phyloP scores from a whole-genome alignment of 23 red algal genomes.

The Gracilariopsis chorda region DNA sequence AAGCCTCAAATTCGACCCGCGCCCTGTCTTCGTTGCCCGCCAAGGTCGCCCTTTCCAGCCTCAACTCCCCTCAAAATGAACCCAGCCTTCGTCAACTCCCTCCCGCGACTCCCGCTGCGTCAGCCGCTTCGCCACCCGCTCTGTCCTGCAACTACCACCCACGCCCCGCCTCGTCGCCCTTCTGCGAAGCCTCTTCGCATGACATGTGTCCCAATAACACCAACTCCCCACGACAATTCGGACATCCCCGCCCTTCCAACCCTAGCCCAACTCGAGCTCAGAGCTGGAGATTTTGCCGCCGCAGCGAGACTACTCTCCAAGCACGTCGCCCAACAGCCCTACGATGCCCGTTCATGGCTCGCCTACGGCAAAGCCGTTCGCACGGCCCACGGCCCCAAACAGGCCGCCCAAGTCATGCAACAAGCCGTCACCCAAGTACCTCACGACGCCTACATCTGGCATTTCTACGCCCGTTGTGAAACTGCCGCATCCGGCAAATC shows the following conservation, averaged over 20 bases:
- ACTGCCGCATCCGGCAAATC: not conserved
- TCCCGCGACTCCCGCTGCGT: too few relatives aligned
- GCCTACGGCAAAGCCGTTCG: not conserved
- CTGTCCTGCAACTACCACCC: not conserved
- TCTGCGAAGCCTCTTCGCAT: not conserved
- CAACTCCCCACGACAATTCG: slow-evolving; percentile 12
- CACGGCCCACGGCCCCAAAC: not conserved
- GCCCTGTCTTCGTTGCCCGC: too few relatives aligned
- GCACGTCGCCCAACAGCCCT: not conserved
- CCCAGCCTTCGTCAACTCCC: too few relatives aligned
- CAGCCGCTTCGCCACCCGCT: too few relatives aligned
- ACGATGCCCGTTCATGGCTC: slow-evolving; percentile 22
- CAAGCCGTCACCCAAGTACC: not conserved
- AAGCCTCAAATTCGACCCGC: too few relatives aligned
- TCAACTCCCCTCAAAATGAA: too few relatives aligned
- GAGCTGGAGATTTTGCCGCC: slow-evolving; percentile 20
- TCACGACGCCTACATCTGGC: slow-evolving; percentile 48
- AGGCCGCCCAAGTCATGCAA: not conserved
- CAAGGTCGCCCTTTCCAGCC: too few relatives aligned
- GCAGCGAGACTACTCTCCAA: not conserved
- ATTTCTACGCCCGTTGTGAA: slow-evolving; percentile 15
- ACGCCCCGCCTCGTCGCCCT: not conserved
- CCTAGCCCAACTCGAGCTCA: slow-evolving; percentile 30
- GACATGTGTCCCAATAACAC: slow-evolving; percentile 25
- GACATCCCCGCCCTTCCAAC: slow-evolving; percentile 3